Percentiles rank a stretch among this genome's conserved stretches.
phyloP scores from a whole-genome alignment of 2,329 filamentous ascomycete species.

The Xylogone sp. region DNA sequence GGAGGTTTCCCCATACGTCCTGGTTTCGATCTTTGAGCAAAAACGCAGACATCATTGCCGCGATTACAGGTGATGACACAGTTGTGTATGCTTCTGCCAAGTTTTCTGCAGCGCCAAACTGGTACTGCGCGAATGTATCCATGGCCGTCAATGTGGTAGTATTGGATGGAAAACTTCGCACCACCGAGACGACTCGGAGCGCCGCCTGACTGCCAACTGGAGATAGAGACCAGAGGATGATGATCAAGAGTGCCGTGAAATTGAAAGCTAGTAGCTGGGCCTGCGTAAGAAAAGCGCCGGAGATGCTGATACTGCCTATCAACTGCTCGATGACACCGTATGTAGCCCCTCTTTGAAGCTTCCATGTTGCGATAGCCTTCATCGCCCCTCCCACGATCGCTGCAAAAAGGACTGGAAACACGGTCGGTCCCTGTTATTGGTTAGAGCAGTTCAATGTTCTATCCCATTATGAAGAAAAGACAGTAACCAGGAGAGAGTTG shows the following conservation, averaged over 20 bases:
- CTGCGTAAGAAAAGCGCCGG: slow-evolving; percentile 11
- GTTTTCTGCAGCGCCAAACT: not conserved
- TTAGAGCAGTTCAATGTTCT: not conserved
- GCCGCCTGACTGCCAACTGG: slow-evolving; percentile 6
- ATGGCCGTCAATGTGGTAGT: not conserved
- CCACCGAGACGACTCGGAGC: not conserved
- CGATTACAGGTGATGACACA: not conserved
- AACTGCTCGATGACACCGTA: slow-evolving; percentile 13
- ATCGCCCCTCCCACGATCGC: slow-evolving; percentile 14
- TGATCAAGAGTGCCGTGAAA: slow-evolving; percentile 5
- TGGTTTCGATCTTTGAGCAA: not conserved
- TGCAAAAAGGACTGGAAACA: slow-evolving; percentile 16
- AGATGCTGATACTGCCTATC: slow-evolving; percentile 13
- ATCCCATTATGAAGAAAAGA: not conserved
- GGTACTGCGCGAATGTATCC: not conserved
- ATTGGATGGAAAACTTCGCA: not conserved
- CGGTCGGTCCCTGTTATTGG: slow-evolving; percentile 6
- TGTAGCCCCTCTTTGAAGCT: slow-evolving; percentile 9
- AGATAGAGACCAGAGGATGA: slow-evolving; percentile 14
- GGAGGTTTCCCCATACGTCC: not conserved
- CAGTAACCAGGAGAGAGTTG: not conserved
- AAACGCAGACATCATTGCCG: not conserved
- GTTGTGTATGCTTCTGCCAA: not conserved
- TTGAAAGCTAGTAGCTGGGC: slow-evolving; percentile 8
- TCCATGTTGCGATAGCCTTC: slow-evolving; percentile 13